Conservation (phyloP, 495 filamentous ascomycete genomes). For the Xylaria cubensis region DNA sequence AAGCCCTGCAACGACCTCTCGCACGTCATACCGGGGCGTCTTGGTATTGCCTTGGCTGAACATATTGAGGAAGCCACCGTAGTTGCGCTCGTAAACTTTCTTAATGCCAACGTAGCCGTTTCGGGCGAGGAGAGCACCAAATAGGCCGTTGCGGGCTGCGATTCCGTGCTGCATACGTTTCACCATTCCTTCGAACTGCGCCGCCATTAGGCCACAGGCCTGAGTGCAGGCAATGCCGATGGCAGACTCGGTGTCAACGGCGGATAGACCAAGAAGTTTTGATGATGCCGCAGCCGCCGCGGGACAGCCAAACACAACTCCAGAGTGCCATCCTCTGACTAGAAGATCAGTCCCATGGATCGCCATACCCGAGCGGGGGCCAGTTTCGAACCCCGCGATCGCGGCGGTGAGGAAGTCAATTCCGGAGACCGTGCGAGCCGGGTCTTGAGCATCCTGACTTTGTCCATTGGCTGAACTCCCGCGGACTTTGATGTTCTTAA, state of each 20-base stretch:
- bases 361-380: slow-evolving; percentile 49
- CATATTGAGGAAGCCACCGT: slow-evolving; percentile 51
- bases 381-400: slow-evolving; percentile 49
- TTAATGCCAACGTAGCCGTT: slow-evolving; percentile 53
- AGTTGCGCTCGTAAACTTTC: slow-evolving; percentile 50
- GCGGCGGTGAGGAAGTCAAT: slow-evolving; percentile 45
- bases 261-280: slow-evolving; percentile 45
- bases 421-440: slow-evolving; percentile 11
- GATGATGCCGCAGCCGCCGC: slow-evolving; percentile 47
- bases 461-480: slow-evolving; percentile 25
- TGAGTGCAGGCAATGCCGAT: slow-evolving; percentile 54
- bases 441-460: neutral
- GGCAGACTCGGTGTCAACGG: slow-evolving; percentile 43
- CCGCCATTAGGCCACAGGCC: slow-evolving; percentile 51
- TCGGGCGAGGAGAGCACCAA: slow-evolving; percentile 48
- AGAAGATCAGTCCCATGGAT: slow-evolving; percentile 50
- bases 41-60: slow-evolving; percentile 46
- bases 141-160: slow-evolving; percentile 52
- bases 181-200: slow-evolving; percentile 51
- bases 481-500: slow-evolving; percentile 31
- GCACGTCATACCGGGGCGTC: slow-evolving; percentile 38
- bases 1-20: slow-evolving; percentile 45
- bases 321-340: slow-evolving; percentile 52
- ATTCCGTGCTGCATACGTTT: slow-evolving; percentile 59
- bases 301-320: slow-evolving; percentile 52